phyloP scores from a whole-genome alignment of 768 basidiomycete species.

The Mycena floridula region DNA sequence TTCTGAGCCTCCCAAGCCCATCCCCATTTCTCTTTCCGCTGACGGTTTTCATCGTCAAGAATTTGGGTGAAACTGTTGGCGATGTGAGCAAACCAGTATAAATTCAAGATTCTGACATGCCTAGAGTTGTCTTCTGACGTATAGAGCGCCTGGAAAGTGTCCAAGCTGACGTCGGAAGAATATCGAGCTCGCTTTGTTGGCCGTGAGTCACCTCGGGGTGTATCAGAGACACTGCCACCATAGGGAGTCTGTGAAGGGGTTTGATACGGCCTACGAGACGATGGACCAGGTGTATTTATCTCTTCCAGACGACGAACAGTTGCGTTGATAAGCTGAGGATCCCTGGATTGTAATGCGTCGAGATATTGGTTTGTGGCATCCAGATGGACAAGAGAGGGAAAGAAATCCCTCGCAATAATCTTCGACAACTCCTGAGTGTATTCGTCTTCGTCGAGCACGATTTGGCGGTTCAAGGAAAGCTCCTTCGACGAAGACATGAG shows the following conservation, averaged over 20 bases:
- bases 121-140: constrained; percentile 97
- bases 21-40: constrained; percentile 70
- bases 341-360: constrained; percentile 68
- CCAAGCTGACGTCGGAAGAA: constrained; percentile 61
- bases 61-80: constrained; percentile 96
- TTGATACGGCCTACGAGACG: constrained; percentile 22
- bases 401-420: constrained; percentile 97
- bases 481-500: constrained; percentile 8
- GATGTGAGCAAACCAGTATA: no score
- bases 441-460: constrained; percentile 86
- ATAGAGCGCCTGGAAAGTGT: constrained; percentile 84
- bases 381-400: constrained; percentile 85
- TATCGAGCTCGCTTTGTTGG: constrained; percentile 52
- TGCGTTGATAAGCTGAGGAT: constrained; percentile 69
- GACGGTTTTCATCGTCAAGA: constrained; percentile 81
- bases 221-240: constrained; percentile 52
- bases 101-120: no score
- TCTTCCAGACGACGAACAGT: constrained; percentile 72
- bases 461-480: constrained; percentile 66
- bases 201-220: constrained; percentile 46
- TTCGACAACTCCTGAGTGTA: constrained; percentile 86
- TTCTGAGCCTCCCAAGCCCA: constrained; percentile 97
- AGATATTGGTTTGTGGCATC: constrained; percentile 87
- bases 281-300: constrained; percentile 39
- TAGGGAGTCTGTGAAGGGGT: constrained; percentile 66